phyloP scores from a whole-genome alignment of 2,329 filamentous ascomycete genomes.

The Claviceps sorghi region DNA sequence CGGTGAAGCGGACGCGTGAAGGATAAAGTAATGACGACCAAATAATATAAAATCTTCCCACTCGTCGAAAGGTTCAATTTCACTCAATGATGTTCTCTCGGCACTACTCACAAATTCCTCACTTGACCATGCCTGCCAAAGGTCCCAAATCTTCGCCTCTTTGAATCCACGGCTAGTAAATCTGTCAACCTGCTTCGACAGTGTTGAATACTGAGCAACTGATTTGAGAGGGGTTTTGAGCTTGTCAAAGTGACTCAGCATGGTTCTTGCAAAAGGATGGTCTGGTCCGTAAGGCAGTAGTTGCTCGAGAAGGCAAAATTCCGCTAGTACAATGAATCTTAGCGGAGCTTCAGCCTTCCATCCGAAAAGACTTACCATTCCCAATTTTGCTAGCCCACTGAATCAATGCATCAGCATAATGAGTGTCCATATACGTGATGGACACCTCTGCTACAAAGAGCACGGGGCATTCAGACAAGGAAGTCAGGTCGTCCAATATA shows the following conservation, averaged over 20 bases:
- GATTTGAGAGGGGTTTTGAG: conserved; percentile 65
- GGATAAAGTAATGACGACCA: conserved; percentile 67
- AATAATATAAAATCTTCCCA: conserved; percentile 92
- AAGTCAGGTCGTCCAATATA: conserved; percentile 42
- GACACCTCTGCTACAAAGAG: conserved; percentile 84
- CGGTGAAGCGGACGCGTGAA: conserved; percentile 35
- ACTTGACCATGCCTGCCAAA: conserved; percentile 76
- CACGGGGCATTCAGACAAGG: conserved; percentile 44
- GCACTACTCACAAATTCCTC: conserved; percentile 45
- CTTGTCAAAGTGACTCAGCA: conserved; percentile 73
- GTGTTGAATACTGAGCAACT: conserved; percentile 52
- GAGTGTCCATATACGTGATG: conserved; percentile 73
- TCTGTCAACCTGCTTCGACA: conserved; percentile 50
- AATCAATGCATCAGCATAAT: conserved; percentile 59
- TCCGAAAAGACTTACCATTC: conserved; percentile 36
- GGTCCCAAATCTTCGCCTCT: conserved; percentile 44
- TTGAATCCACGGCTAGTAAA: conserved; percentile 59
- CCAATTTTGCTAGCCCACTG: conserved; percentile 60
- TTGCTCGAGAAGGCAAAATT: conserved; percentile 80
- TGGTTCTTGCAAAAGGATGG: conserved; percentile 75
- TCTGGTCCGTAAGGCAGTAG: conserved; percentile 61
- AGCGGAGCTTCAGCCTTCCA: not conserved
- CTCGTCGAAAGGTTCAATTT: conserved; percentile 77
- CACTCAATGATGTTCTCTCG: conserved; percentile 49
- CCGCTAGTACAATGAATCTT: conserved; percentile 30